Evolutionary conservation across 129 eudicot species (phyloP), one percentile per base, ranked within the genome.

Genomic region (Silybum marianum): DNA sequence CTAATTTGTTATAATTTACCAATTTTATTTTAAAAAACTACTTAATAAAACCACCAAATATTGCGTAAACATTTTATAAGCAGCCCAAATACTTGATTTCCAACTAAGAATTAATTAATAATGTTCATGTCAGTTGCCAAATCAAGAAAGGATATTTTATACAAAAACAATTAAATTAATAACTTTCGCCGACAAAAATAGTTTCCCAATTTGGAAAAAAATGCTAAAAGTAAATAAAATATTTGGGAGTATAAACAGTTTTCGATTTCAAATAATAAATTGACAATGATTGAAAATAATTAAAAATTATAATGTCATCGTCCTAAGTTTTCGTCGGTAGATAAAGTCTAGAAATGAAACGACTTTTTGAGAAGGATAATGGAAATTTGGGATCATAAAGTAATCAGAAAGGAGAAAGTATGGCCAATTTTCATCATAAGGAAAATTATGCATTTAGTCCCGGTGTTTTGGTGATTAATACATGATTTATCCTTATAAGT

Each of bases 331-430:
- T 58, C 66, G 66, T 58, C 63, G 66, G 66, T 58, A 58, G 66
- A 58, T 58, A 58, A 58, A 58, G 66, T n/a, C 66, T 58, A 58
- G 9, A 58, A 58, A 58, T 58, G 66, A 58, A 58, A 58, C 66
- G 66, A 58, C 66, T 58, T 58, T 58, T 58, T 58, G 23, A 18
- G 66, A n/a, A 58, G 66, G 66, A 58, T 58, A 58, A 58, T 58
- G 66, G n/a, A n/a, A n/a, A n/a, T n/a, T n/a, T n/a, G n/a, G 66
- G 22, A 58, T 58, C 23, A 7, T 58, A 58, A 58, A 58, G 66
- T 58, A 19, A 19, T 58, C 23, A 3, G 24, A 58, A 19, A 58
- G 66, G 23, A 58, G 21, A 58, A 58, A 58, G 66, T 18, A 16
- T 51, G 66, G 66, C 66, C 66, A 58, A 58, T 58, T 58, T 18